Evolutionary conservation across 768 basidiomycete species (phyloP).

Genomic region (Calocera viscosa): DNA sequence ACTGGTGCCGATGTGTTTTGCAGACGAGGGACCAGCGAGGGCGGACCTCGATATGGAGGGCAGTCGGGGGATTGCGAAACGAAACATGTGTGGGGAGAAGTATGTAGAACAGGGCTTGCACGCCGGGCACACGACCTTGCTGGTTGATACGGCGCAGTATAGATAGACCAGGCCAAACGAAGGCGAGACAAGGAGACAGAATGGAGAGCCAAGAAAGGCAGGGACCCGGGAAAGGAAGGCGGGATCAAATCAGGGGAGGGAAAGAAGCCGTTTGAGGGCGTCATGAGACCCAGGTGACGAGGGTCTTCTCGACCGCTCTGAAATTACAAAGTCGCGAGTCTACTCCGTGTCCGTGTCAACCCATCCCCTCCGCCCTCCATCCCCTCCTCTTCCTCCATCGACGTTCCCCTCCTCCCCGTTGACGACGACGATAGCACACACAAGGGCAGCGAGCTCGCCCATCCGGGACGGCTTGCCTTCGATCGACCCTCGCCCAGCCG

Average conservation of each 20-base stretch:
- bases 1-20: background rate
- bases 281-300: conserved; percentile 8
- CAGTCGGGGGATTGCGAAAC: background rate
- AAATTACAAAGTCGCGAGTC: conserved; percentile 9
- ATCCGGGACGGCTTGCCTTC: background rate
- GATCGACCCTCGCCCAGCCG: background rate
- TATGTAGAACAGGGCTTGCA: background rate
- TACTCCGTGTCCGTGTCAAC: background rate
- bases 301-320: background rate
- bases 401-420: background rate
- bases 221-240: background rate
- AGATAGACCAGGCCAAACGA: background rate
- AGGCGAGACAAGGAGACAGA: background rate
- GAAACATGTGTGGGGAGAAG: background rate
- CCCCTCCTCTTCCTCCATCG: background rate
- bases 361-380: background rate
- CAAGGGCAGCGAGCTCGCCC: conserved; percentile 7
- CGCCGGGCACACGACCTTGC: no score
- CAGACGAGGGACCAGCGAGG: background rate
- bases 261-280: background rate
- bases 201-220: background rate
- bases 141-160: background rate
- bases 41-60: background rate
- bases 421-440: background rate
- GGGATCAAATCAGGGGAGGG: background rate